Evolutionary conservation across 116 monocot genomes (phyloP).

Genomic region (Dioscorea cayenensis): DNA sequence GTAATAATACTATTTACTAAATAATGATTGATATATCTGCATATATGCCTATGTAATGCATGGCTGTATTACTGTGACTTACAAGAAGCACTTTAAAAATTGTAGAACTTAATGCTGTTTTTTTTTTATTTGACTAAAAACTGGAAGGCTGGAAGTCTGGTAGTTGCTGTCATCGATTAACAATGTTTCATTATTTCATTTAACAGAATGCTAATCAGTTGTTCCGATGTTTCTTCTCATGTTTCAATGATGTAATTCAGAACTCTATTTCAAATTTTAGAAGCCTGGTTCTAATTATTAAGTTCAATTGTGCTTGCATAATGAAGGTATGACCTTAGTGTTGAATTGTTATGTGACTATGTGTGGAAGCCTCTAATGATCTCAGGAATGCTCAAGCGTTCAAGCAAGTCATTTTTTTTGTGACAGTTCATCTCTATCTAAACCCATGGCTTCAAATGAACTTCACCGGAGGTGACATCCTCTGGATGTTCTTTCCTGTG

Average conservation of each 20-base stretch:
- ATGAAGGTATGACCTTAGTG: too few species aligned
- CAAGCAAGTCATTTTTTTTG: slow-evolving; percentile 22
- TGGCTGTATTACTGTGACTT: too few species aligned
- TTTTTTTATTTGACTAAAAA: too few species aligned
- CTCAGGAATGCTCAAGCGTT: slow-evolving; percentile 42
- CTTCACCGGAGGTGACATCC: slow-evolving; percentile 27
- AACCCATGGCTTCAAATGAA: slow-evolving; percentile 35
- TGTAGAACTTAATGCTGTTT: too few species aligned
- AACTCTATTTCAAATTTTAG: background rate
- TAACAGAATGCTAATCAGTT: background rate
- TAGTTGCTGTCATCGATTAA: background rate
- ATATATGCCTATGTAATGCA: too few species aligned
- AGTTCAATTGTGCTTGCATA: background rate
- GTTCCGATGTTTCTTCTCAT: background rate
- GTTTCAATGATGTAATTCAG: background rate
- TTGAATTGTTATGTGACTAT: too few species aligned
- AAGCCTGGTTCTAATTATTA: background rate
- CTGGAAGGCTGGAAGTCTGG: too few species aligned
- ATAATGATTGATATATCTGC: too few species aligned
- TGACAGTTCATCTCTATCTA: slow-evolving; percentile 43
- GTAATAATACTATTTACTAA: too few species aligned
- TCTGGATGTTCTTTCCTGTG: background rate
- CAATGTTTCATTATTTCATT: background rate
- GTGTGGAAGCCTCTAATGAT: background rate
- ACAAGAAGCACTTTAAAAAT: too few species aligned